Percentiles rank a stretch among this genome's conserved stretches.
phyloP scores from a whole-genome alignment of 352 stramenopile genomes.

The Achlya hypogyna region DNA sequence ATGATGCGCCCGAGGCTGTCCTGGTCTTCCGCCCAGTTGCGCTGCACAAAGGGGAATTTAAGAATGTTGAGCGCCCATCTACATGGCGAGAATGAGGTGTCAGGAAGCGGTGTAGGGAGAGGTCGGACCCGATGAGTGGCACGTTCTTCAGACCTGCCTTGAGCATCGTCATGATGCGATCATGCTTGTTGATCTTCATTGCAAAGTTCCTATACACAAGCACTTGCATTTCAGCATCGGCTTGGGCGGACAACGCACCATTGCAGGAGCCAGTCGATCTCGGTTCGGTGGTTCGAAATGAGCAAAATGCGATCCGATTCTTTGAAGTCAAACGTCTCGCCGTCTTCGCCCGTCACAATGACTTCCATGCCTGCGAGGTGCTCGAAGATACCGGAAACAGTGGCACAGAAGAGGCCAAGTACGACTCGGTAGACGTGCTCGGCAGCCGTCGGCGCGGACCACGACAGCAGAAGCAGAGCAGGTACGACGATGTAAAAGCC shows the following conservation, averaged over 20 bases:
- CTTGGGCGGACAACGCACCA: conserved; percentile 28
- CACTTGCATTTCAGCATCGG: background rate
- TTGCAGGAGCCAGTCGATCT: conserved; percentile 80
- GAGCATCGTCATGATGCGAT: conserved; percentile 71
- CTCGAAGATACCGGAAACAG: conserved; percentile 52
- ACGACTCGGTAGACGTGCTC: conserved; percentile 30
- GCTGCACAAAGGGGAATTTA: conserved; percentile 63
- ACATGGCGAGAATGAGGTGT: background rate
- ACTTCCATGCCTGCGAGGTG: conserved; percentile 43
- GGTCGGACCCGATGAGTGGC: conserved; percentile 39
- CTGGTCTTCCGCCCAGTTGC: conserved; percentile 59
- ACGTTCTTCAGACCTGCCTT: conserved; percentile 55
- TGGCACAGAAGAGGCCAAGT: conserved; percentile 48
- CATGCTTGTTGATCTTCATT: conserved; percentile 51
- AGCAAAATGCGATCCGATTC: conserved; percentile 41
- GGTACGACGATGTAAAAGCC: conserved; percentile 51
- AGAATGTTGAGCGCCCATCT: conserved; percentile 56
- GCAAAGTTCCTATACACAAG: conserved; percentile 30
- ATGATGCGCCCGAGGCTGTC: conserved; percentile 38
- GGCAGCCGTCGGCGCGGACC: conserved; percentile 24
- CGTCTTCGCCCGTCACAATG: conserved; percentile 42
- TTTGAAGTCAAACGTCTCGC: conserved; percentile 32
- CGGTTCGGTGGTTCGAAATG: conserved; percentile 68
- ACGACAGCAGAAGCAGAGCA: conserved; percentile 33
- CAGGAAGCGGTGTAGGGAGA: background rate